Percentiles rank a stretch among this genome's conserved stretches.
Conservation (phyloP, 208 protist genomes). For the Trichomonas tenax region DNA sequence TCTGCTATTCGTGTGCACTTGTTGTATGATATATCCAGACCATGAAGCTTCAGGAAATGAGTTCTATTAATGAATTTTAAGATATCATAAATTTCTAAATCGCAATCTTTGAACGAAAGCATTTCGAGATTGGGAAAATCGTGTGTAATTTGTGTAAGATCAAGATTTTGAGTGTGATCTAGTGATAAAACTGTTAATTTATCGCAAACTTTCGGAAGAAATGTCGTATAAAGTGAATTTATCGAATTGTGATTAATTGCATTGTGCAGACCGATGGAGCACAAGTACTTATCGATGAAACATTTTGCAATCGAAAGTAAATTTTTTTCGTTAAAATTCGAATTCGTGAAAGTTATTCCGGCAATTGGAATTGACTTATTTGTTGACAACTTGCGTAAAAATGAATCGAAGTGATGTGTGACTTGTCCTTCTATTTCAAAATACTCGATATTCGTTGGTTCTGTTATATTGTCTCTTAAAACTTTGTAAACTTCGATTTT, state of each 20-base stretch:
- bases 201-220: neutral
- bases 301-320: neutral
- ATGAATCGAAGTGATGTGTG: neutral
- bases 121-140: neutral
- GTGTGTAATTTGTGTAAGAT: neutral
- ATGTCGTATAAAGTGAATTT: neutral
- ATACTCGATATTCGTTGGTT: neutral
- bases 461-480: neutral
- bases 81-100: neutral
- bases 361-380: neutral
- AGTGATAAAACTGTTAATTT: neutral
- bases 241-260: neutral
- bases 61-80: neutral
- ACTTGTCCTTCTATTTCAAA: neutral
- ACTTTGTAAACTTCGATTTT: neutral
- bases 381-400: neutral
- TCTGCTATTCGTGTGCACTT: neutral
- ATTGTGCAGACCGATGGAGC: neutral
- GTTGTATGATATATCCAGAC: neutral
- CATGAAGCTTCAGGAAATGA: neutral
- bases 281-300: neutral
- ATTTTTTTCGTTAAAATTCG: neutral
- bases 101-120: neutral
- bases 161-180: neutral
- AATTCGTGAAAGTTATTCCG: neutral